Percentiles rank a stretch among this genome's conserved stretches.
These are phyloP conservation scores for Cladorrhinum samala DNA, from an alignment of 495 filamentous ascomycete genomes.

Conservation along the genomic window DNA sequence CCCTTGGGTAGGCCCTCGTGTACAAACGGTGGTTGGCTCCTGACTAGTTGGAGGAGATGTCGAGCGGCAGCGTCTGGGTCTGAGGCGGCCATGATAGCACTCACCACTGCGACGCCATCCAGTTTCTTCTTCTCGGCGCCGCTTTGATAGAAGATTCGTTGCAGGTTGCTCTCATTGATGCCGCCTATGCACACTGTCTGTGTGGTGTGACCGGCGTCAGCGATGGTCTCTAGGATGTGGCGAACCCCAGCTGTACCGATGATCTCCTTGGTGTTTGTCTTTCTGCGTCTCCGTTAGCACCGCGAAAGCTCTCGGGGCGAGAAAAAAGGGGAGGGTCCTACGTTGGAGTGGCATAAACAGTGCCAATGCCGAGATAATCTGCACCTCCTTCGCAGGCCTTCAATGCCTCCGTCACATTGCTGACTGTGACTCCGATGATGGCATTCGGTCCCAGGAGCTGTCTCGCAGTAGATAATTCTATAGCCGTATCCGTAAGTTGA, in stretches of 20 bases:
- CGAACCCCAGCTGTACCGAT: conserved; percentile 76
- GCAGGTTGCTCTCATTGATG: conserved; percentile 72
- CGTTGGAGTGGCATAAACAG: conserved; percentile 79
- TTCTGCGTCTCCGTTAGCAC: conserved; percentile 31
- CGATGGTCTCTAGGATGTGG: conserved; percentile 58
- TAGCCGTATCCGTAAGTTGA: background rate
- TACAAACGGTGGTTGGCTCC: conserved; percentile 46
- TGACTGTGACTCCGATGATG: conserved; percentile 65
- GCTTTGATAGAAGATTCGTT: conserved; percentile 65
- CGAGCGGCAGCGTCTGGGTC: conserved; percentile 56
- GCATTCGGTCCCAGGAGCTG: conserved; percentile 63
- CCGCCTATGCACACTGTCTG: conserved; percentile 79
- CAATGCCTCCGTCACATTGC: conserved; percentile 59
- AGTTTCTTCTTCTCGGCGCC: conserved; percentile 44
- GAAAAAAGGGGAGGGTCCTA: too few species aligned
- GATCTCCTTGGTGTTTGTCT: conserved; percentile 72
- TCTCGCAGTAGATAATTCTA: conserved; percentile 60
- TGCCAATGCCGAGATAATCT: conserved; percentile 84
- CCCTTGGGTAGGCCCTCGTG: conserved; percentile 49
- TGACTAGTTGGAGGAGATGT: conserved; percentile 45
- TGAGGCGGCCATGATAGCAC: conserved; percentile 71
- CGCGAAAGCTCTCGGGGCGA: background rate
- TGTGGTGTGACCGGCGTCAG: conserved; percentile 25
- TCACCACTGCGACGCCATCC: conserved; percentile 82
- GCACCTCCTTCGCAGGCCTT: conserved; percentile 65